Conservation (phyloP, 2,329 filamentous ascomycete genomes). For the Sporothrix humicola region DNA sequence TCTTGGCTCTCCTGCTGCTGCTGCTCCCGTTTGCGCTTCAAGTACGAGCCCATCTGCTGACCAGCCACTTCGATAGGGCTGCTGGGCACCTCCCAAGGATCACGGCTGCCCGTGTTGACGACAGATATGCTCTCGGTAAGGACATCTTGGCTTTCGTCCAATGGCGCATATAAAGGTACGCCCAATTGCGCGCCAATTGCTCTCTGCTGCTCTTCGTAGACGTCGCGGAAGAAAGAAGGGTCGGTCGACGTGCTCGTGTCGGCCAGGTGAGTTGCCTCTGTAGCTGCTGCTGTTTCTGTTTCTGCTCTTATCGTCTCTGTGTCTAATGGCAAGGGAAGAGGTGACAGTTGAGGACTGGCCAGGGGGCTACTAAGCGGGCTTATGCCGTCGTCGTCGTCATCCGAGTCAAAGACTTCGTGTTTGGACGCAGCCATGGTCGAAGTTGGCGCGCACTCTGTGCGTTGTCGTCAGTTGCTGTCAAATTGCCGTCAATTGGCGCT, state of each 20-base stretch:
- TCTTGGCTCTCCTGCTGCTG: neutral
- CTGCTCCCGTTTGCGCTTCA: constrained; percentile 38
- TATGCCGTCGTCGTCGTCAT: constrained; percentile 43
- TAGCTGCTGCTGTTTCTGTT: neutral
- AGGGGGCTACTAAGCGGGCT: constrained; percentile 39
- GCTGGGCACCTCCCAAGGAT: constrained; percentile 54
- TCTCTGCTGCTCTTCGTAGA: constrained; percentile 56
- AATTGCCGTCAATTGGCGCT: neutral
- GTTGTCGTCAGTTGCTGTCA: neutral
- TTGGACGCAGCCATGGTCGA: constrained; percentile 39
- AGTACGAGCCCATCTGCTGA: constrained; percentile 24
- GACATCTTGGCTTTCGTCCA: constrained; percentile 3
- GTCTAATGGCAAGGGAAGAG: neutral
- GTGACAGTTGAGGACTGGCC: constrained; percentile 21
- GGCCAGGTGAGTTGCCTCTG: neutral
- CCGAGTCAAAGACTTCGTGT: constrained; percentile 44
- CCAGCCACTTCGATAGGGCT: constrained; percentile 44
- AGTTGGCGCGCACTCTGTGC: neutral
- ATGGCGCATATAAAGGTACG: neutral
- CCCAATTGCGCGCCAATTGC: constrained; percentile 32
- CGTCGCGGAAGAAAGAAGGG: constrained; percentile 53
- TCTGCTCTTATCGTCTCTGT: neutral
- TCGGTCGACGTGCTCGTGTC: constrained; percentile 52
- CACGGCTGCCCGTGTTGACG: constrained; percentile 36
- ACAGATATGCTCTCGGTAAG: constrained; percentile 14